phyloP scores from a whole-genome alignment of 768 basidiomycete genomes.

The Calvatia gigantea region DNA sequence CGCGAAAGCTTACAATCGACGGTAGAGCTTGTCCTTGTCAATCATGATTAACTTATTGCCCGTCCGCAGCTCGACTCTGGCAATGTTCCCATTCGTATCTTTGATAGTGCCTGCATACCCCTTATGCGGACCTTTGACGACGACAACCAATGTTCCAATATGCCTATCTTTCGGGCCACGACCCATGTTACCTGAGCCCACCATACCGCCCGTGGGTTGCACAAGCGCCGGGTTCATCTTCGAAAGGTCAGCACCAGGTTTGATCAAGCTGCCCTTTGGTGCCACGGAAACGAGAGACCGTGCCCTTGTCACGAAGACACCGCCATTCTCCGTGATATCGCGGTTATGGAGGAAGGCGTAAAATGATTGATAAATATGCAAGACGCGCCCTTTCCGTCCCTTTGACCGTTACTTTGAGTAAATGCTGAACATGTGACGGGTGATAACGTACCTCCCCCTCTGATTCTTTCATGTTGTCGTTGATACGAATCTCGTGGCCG shows the following conservation, averaged over 20 bases:
- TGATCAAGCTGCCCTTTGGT: conserved; percentile 75
- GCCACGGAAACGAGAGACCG: conserved; percentile 81
- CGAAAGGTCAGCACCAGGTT: conserved; percentile 70
- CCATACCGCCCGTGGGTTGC: conserved; percentile 68
- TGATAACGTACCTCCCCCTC: conserved; percentile 70
- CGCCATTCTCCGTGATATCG: conserved; percentile 86
- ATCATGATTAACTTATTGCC: conserved; percentile 85
- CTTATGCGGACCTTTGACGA: conserved; percentile 87
- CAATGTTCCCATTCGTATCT: conserved; percentile 85
- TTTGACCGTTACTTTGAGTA: conserved; percentile 24
- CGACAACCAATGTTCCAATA: conserved; percentile 73
- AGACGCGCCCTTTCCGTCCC: conserved; percentile 83
- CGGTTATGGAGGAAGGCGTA: conserved; percentile 94
- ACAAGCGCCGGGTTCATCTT: conserved; percentile 88
- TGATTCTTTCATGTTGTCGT: conserved; percentile 91
- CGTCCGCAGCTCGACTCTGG: conserved; percentile 89
- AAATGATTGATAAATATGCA: conserved; percentile 93
- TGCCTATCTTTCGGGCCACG: conserved; percentile 81
- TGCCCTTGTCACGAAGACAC: conserved; percentile 90
- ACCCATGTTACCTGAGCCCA: conserved; percentile 72
- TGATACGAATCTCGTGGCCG: conserved; percentile 79
- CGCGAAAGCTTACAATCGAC: conserved; percentile 58
- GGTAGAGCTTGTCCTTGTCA: conserved; percentile 73
- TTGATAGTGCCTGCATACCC: conserved; percentile 91
- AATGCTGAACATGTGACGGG: neutral